A percentile compares a stretch with the other conserved stretches of the same genome.
These are phyloP conservation scores for Trypanosoma melophagium DNA, from an alignment of 208 protist species.

Conservation along the genomic window DNA sequence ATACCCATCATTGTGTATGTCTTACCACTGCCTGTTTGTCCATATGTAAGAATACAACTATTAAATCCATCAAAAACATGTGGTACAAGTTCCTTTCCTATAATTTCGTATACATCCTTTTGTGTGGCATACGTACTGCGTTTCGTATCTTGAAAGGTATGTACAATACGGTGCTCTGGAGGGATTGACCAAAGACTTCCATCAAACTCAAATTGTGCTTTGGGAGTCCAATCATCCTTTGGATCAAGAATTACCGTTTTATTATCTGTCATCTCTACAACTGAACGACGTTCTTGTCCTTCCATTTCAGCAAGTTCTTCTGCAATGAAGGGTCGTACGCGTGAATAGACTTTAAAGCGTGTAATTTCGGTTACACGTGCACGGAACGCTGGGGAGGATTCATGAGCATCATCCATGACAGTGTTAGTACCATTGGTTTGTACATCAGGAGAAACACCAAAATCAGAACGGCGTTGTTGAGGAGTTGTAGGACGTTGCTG, in stretches of 20 bases:
- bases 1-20: slow-evolving; percentile 92
- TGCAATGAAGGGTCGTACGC: slow-evolving; percentile 85
- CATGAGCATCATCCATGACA: slow-evolving; percentile 51
- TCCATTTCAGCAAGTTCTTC: slow-evolving; percentile 89
- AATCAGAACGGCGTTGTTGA: slow-evolving; percentile 4
- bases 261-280: slow-evolving; percentile 88
- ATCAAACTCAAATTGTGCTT: slow-evolving; percentile 91
- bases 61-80: slow-evolving; percentile 93
- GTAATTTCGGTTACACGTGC: slow-evolving; percentile 86
- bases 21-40: slow-evolving; percentile 92
- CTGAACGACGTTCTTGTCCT: slow-evolving; percentile 76
- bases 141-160: slow-evolving; percentile 83
- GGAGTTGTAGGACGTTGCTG: neutral
- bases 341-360: slow-evolving; percentile 80
- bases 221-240: slow-evolving; percentile 80
- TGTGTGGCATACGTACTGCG: slow-evolving; percentile 80
- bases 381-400: slow-evolving; percentile 73
- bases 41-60: slow-evolving; percentile 92
- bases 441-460: slow-evolving; percentile 3
- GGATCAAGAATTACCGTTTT: slow-evolving; percentile 89
- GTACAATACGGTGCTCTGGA: slow-evolving; percentile 71
- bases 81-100: slow-evolving; percentile 89
- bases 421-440: slow-evolving; percentile 28
- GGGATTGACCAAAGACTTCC: slow-evolving; percentile 90
- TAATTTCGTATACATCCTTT: slow-evolving; percentile 86